These are phyloP conservation scores for Lignosus rhinocerotis DNA, from an alignment of 1,284 basidiomycete species.

Conservation along the genomic window DNA sequence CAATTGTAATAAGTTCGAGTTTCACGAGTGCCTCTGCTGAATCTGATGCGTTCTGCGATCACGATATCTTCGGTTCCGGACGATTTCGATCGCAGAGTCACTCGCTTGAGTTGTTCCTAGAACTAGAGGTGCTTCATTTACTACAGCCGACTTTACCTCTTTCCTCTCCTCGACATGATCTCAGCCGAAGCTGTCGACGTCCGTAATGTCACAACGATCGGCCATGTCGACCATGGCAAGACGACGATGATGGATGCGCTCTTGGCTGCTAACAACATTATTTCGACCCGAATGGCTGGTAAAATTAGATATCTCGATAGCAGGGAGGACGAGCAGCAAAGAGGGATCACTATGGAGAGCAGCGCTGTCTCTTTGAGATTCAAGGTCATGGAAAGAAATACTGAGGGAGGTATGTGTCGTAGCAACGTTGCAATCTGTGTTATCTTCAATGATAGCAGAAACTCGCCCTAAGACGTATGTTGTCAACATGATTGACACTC, in stretches of 20 bases:
- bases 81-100: background rate
- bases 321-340: constrained; percentile 95
- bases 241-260: constrained; percentile 95
- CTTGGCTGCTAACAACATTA: constrained; percentile 97
- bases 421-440: constrained; percentile 24
- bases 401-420: constrained; percentile 41
- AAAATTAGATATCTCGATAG: constrained; percentile 97
- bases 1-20: too few relatives aligned
- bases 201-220: constrained; percentile 79
- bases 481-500: constrained; percentile 97
- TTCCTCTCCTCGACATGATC: constrained; percentile 18
- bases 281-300: constrained; percentile 92
- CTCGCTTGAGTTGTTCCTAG: background rate
- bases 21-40: too few relatives aligned
- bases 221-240: constrained; percentile 91
- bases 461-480: constrained; percentile 65
- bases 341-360: constrained; percentile 99
- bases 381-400: constrained; percentile 63
- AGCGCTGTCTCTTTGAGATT: constrained; percentile 90
- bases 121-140: background rate
- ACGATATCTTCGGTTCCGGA: too few relatives aligned
- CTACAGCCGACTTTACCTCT: background rate
- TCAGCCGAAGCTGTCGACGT: constrained; percentile 56
- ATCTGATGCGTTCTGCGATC: too few relatives aligned
- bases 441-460: constrained; percentile 40